Conservation (phyloP, 2,329 filamentous ascomycete species). For the Dryadomyces sulphureus region DNA sequence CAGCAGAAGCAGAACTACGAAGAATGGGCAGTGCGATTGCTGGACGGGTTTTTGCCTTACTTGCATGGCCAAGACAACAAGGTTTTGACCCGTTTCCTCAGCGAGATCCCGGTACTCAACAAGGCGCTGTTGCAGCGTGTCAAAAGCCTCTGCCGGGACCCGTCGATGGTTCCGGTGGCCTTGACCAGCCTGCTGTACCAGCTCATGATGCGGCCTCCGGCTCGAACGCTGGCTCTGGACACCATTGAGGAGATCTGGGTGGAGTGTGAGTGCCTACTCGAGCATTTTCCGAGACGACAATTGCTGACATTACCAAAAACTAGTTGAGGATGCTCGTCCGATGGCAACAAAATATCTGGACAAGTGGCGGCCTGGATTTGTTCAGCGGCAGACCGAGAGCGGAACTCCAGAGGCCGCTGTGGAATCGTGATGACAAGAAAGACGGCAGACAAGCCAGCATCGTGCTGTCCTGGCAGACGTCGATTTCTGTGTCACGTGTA, state of each 20-base stretch:
- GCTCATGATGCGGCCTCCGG: constrained; percentile 53
- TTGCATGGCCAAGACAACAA: constrained; percentile 75
- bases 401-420: neutral
- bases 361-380: constrained; percentile 43
- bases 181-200: constrained; percentile 51
- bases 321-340: constrained; percentile 47
- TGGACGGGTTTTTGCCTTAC: constrained; percentile 82
- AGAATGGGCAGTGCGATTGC: constrained; percentile 61
- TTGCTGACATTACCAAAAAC: neutral
- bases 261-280: constrained; percentile 36
- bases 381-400: constrained; percentile 17
- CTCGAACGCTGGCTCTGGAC: constrained; percentile 47
- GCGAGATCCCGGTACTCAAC: constrained; percentile 75
- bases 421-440: neutral
- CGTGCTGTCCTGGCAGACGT: no score
- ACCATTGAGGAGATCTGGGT: constrained; percentile 52
- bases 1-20: constrained; percentile 46
- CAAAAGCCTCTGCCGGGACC: constrained; percentile 50
- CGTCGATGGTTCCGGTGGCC: constrained; percentile 47
- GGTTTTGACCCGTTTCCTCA: constrained; percentile 76
- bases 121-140: constrained; percentile 58
- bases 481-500: neutral
- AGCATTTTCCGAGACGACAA: neutral
- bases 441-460: no score
- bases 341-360: constrained; percentile 47